A percentile compares a stretch with the other conserved stretches of the same genome.
Evolutionary conservation across 140 eudicot genomes (phyloP).

Genomic region (Stevia rebaudiana): DNA sequence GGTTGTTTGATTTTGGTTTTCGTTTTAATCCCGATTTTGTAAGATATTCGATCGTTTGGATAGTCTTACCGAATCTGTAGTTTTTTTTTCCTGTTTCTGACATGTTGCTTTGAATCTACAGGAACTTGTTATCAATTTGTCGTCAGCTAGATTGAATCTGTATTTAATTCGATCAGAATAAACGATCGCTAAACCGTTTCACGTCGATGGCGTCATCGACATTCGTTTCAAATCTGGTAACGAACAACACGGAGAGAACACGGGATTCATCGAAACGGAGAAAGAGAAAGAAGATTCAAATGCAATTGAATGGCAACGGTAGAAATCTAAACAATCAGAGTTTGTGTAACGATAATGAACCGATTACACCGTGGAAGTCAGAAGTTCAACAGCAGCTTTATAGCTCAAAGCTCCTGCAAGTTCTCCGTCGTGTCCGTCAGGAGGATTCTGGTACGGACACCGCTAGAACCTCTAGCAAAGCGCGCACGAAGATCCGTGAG

Average conservation of each 20-base stretch:
- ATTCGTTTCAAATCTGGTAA: slow-evolving; percentile 46
- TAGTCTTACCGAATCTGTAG: slow-evolving; percentile 13
- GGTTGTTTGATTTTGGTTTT: neutral
- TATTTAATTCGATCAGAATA: slow-evolving; percentile 27
- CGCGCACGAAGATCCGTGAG: slow-evolving; percentile 58
- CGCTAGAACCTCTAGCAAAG: neutral
- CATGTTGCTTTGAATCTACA: slow-evolving; percentile 37
- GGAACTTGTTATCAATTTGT: slow-evolving; percentile 22
- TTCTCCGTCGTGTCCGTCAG: slow-evolving; percentile 62
- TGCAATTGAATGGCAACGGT: neutral
- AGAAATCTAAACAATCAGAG: slow-evolving; percentile 13
- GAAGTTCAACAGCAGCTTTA: slow-evolving; percentile 61
- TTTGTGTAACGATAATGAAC: neutral
- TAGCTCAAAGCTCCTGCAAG: slow-evolving; percentile 73
- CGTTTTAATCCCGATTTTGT: neutral
- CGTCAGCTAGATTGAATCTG: slow-evolving; percentile 15
- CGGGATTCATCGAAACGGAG: slow-evolving; percentile 44
- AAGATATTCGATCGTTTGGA: slow-evolving; percentile 3
- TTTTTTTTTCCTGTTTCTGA: slow-evolving; percentile 25
- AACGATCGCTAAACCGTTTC: slow-evolving; percentile 9
- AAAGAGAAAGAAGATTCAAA: slow-evolving; percentile 43
- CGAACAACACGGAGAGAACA: slow-evolving; percentile 42
- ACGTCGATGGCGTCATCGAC: slow-evolving; percentile 51
- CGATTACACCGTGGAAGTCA: slow-evolving; percentile 48
- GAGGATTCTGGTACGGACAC: slow-evolving; percentile 5